These are phyloP conservation scores for Backusella westeae DNA, from an alignment of 192 early-diverging fungal genomes.

Conservation along the genomic window DNA sequence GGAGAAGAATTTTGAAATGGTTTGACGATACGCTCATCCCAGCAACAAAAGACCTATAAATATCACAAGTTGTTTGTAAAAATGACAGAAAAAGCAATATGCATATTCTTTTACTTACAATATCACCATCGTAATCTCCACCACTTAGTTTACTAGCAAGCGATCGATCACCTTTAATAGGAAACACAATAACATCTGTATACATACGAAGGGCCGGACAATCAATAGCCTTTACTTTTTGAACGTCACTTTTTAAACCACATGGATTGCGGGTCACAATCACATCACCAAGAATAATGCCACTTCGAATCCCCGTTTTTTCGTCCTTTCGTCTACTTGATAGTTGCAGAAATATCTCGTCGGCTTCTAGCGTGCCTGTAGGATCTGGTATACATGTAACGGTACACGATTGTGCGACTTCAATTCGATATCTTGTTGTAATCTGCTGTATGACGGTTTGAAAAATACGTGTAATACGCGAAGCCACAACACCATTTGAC, in stretches of 20 bases:
- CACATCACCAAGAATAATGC: conserved; percentile 34
- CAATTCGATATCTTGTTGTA: conserved; percentile 25
- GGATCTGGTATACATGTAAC: conserved; percentile 38
- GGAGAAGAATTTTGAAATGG: conserved; percentile 13
- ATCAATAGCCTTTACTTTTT: conserved; percentile 55
- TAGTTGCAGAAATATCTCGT: conserved; percentile 32
- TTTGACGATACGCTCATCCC: conserved; percentile 36
- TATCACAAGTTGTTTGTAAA: not conserved
- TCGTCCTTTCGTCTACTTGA: conserved; percentile 27
- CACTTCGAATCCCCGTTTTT: conserved; percentile 19
- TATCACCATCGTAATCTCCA: conserved; percentile 82
- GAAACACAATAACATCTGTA: conserved; percentile 72
- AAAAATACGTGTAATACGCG: conserved; percentile 22
- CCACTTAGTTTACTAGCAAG: conserved; percentile 73
- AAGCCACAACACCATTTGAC: conserved; percentile 26
- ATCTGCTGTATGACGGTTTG: conserved; percentile 1
- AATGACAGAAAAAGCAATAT: not conserved
- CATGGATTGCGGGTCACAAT: conserved; percentile 56
- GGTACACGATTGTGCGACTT: conserved; percentile 25
- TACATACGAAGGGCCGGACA: conserved; percentile 44
- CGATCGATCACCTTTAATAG: conserved; percentile 58
- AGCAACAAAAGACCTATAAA: conserved; percentile 38
- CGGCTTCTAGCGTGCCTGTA: conserved; percentile 19
- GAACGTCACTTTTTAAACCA: conserved; percentile 61
- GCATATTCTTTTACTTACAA: conserved; percentile 13